Conservation (phyloP, 176 grass and related monocot genomes). For the Thalia dealbata region DNA sequence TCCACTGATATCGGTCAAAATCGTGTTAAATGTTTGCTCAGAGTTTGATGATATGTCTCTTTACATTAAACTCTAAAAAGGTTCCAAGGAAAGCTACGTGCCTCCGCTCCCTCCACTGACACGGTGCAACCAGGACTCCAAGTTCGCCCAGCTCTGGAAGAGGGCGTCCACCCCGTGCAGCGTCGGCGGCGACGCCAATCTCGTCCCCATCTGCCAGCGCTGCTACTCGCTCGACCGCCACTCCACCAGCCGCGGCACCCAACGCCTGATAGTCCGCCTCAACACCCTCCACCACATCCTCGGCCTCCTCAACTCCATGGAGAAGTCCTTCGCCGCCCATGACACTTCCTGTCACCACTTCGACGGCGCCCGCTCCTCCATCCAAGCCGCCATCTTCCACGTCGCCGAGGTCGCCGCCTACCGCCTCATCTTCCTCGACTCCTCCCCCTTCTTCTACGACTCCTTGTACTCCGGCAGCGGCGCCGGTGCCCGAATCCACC, state of each 20-base stretch:
- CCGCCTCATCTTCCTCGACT: constrained; percentile 60
- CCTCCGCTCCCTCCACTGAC: constrained; percentile 43
- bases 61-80: constrained; percentile 3
- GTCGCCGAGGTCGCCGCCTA: constrained; percentile 45
- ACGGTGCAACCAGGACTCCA: constrained; percentile 68
- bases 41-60: background rate
- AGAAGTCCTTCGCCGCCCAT: constrained; percentile 30
- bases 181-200: constrained; percentile 15
- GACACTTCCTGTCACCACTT: constrained; percentile 13
- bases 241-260: constrained; percentile 36
- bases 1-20: too few species aligned
- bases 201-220: constrained; percentile 15
- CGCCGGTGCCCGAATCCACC: constrained; percentile 19
- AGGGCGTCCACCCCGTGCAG: constrained; percentile 31
- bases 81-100: constrained; percentile 41
- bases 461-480: constrained; percentile 40
- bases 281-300: constrained; percentile 72
- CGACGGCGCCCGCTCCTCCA: constrained; percentile 29
- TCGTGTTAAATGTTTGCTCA: too few species aligned
- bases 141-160: constrained; percentile 45
- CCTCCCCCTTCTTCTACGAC: constrained; percentile 29
- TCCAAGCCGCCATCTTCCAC: constrained; percentile 34
- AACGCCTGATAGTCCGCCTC: constrained; percentile 40
- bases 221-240: constrained; percentile 11
- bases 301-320: constrained; percentile 35